These are phyloP conservation scores for Venturia nashicola DNA, from an alignment of 2,329 filamentous ascomycete genomes.

Conservation along the genomic window DNA sequence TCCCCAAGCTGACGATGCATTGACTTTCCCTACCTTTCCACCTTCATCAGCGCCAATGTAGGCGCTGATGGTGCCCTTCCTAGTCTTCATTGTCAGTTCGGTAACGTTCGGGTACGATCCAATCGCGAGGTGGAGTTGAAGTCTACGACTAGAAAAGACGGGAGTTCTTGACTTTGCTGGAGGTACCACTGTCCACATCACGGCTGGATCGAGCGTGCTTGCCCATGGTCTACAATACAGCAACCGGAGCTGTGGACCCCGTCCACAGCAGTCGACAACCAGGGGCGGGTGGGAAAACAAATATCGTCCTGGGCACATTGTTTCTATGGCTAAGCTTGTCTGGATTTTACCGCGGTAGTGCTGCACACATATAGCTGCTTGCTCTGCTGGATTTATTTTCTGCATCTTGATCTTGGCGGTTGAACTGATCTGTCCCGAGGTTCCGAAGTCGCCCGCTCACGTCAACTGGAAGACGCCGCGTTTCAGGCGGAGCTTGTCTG, in stretches of 20 bases:
- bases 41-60: too few relatives aligned
- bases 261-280: neutral
- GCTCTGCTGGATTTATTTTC: constrained; percentile 42
- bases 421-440: constrained; percentile 24
- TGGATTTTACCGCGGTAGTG: constrained; percentile 29
- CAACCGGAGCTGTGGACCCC: neutral
- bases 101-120: constrained; percentile 23
- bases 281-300: constrained; percentile 29
- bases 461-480: too few relatives aligned
- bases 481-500: neutral
- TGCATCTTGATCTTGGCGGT: constrained; percentile 18
- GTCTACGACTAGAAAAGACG: constrained; percentile 53
- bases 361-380: constrained; percentile 49
- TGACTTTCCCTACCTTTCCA: too few relatives aligned
- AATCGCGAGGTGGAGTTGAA: constrained; percentile 71
- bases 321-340: constrained; percentile 33
- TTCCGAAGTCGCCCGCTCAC: constrained; percentile 25
- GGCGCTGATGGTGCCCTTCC: constrained; percentile 9
- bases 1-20: too few relatives aligned
- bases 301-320: constrained; percentile 61
- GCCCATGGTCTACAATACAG: constrained; percentile 42
- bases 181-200: constrained; percentile 63
- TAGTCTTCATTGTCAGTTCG: constrained; percentile 24
- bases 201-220: constrained; percentile 57
- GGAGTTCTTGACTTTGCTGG: constrained; percentile 64